These are phyloP conservation scores for Russula sp. DNA, from an alignment of 768 basidiomycete species.

Conservation along the genomic window DNA sequence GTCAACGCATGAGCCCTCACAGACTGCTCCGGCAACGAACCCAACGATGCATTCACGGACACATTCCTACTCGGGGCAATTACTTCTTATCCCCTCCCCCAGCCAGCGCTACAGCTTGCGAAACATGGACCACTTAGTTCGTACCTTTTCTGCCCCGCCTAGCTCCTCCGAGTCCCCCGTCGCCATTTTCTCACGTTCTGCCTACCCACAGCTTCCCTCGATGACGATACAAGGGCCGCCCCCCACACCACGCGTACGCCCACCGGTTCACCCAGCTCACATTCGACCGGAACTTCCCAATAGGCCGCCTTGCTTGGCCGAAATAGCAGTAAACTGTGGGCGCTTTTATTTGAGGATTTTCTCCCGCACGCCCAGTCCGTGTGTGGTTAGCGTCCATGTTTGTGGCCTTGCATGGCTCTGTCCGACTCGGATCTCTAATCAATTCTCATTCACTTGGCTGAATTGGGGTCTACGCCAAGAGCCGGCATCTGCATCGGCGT, in stretches of 20 bases:
- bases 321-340: constrained; percentile 5
- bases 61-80: too few relatives aligned
- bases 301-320: constrained; percentile 10
- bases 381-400: constrained; percentile 16
- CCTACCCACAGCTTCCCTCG: neutral
- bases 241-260: constrained; percentile 2
- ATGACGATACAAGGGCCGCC: neutral
- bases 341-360: constrained; percentile 17
- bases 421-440: neutral
- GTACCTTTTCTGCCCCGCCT: constrained; percentile 3
- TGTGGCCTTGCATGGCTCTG: neutral
- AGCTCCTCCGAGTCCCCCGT: too few relatives aligned
- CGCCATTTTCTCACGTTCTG: constrained; percentile 12
- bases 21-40: neutral
- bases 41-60: neutral
- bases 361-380: constrained; percentile 19
- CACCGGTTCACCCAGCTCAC: constrained; percentile 14
- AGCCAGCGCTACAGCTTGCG: too few relatives aligned
- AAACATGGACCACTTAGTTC: constrained; percentile 1
- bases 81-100: too few relatives aligned
- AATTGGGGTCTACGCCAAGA: constrained; percentile 15
- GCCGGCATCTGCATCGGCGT: constrained; percentile 9
- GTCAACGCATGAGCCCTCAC: constrained; percentile 3
- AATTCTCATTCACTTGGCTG: neutral
- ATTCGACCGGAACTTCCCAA: constrained; percentile 21